phyloP scores from a whole-genome alignment of 2,329 filamentous ascomycete species.

The Xylaria hypoxylon region DNA sequence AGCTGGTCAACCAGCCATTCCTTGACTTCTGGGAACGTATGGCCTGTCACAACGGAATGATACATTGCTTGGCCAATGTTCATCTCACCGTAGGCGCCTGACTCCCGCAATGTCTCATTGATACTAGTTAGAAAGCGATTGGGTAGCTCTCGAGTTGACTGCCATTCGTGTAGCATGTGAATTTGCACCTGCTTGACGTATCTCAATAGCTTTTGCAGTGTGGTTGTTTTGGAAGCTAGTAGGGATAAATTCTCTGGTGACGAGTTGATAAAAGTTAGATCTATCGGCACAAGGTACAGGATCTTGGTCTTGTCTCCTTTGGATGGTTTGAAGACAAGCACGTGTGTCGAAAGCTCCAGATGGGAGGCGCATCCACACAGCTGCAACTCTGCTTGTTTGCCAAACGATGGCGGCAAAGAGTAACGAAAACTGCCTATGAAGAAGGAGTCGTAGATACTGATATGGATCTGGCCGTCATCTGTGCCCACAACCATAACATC shows the following conservation, averaged over 20 bases:
- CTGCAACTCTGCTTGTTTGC: conserved; percentile 49
- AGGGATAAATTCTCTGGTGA: conserved; percentile 85
- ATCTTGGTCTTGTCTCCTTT: conserved; percentile 54
- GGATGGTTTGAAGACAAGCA: conserved; percentile 70
- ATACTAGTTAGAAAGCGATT: conserved; percentile 81
- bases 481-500: conserved; percentile 83
- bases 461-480: conserved; percentile 75
- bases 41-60: conserved; percentile 85
- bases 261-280: conserved; percentile 83
- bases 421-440: conserved; percentile 75
- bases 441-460: conserved; percentile 89
- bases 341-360: conserved; percentile 79
- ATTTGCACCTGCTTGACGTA: conserved; percentile 85
- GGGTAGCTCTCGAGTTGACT: conserved; percentile 82
- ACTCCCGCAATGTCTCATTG: conserved; percentile 77
- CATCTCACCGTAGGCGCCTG: conserved; percentile 65
- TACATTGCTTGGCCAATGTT: conserved; percentile 81
- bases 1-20: conserved; percentile 92
- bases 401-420: conserved; percentile 53
- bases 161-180: conserved; percentile 85
- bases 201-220: conserved; percentile 84
- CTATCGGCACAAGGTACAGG: conserved; percentile 77
- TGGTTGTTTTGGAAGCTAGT: conserved; percentile 86
- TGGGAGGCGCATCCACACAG: conserved; percentile 76
- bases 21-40: conserved; percentile 78